These are phyloP conservation scores for Aspergillus kassunensis DNA, from an alignment of 495 filamentous ascomycete species.

Conservation along the genomic window DNA sequence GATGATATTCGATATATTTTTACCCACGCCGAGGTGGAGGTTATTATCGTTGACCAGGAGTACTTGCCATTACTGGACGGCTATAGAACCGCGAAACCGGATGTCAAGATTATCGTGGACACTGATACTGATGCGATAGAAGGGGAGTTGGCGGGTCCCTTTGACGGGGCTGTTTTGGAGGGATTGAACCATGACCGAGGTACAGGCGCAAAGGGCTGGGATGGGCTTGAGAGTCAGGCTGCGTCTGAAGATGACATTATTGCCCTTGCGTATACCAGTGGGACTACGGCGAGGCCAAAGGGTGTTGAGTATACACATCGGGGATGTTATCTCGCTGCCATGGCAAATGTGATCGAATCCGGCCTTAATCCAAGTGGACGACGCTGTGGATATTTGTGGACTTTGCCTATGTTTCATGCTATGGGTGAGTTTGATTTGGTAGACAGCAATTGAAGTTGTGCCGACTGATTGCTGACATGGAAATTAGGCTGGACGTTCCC, in stretches of 20 bases:
- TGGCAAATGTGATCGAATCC: slow-evolving; percentile 86
- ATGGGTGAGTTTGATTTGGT: slow-evolving; percentile 54
- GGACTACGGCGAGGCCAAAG: slow-evolving; percentile 89
- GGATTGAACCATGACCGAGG: slow-evolving; percentile 66
- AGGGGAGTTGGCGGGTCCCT: slow-evolving; percentile 71
- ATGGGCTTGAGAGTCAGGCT: slow-evolving; percentile 62
- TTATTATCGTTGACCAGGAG: slow-evolving; percentile 85
- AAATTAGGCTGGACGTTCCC: slow-evolving; percentile 72
- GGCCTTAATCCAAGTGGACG: slow-evolving; percentile 67
- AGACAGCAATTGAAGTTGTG: no score
- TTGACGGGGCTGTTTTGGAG: slow-evolving; percentile 78
- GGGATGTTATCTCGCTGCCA: slow-evolving; percentile 75
- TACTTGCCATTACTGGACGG: slow-evolving; percentile 63
- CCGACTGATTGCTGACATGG: no score
- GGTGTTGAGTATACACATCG: slow-evolving; percentile 92
- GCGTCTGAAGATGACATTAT: slow-evolving; percentile 74
- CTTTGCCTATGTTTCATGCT: slow-evolving; percentile 94
- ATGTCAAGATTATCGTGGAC: slow-evolving; percentile 71
- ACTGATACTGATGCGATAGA: slow-evolving; percentile 77
- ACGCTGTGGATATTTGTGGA: slow-evolving; percentile 84
- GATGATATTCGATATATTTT: slow-evolving; percentile 93
- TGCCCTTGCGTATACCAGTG: slow-evolving; percentile 87
- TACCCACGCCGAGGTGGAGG: slow-evolving; percentile 74
- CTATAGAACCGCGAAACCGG: slow-evolving; percentile 55
- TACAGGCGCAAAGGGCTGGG: slow-evolving; percentile 68